A percentile compares a stretch with the other conserved stretches of the same genome.
Conservation (phyloP, 1,284 basidiomycete genomes). For the Fereydounia khargensis region DNA sequence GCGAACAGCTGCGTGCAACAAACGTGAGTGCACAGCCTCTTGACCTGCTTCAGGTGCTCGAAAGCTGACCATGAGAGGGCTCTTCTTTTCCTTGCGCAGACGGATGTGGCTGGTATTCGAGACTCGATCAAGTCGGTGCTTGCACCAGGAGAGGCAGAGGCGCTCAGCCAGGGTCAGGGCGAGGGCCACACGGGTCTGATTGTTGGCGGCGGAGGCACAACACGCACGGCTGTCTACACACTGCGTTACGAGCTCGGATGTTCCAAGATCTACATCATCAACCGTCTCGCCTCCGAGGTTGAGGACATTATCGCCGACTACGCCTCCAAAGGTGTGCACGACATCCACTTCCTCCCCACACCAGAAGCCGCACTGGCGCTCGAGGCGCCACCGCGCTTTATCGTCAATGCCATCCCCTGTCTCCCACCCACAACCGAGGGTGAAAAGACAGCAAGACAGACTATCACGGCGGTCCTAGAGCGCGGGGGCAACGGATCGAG, state of each 20-base stretch:
- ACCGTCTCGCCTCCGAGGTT: constrained; percentile 4
- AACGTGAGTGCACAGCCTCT: too few species aligned
- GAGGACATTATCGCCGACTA: constrained; percentile 1
- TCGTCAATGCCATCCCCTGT: constrained; percentile 2
- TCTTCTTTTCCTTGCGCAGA: too few species aligned
- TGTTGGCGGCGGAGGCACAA: constrained; percentile 7
- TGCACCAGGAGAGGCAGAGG: too few species aligned
- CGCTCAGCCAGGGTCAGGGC: too few species aligned
- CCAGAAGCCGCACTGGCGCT: not conserved
- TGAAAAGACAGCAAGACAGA: not conserved
- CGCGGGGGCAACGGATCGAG: not conserved
- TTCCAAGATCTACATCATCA: constrained; percentile 6
- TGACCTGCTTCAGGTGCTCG: too few species aligned
- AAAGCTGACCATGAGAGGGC: too few species aligned
- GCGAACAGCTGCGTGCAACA: not conserved
- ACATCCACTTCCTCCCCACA: not conserved
- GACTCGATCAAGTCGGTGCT: too few species aligned
- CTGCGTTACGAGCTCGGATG: constrained; percentile 2
- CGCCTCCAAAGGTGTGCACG: not conserved
- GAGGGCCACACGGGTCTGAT: constrained; percentile 1
- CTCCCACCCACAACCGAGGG: constrained; percentile 1
- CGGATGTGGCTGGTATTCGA: not conserved
- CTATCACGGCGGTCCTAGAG: not conserved
- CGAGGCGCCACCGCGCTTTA: not conserved
- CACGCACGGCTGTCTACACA: constrained; percentile 4